Evolutionary conservation across 2,329 filamentous ascomycete species (phyloP), one percentile per base, ranked within the genome.

Genomic region (Fusarium sublunatum): DNA sequence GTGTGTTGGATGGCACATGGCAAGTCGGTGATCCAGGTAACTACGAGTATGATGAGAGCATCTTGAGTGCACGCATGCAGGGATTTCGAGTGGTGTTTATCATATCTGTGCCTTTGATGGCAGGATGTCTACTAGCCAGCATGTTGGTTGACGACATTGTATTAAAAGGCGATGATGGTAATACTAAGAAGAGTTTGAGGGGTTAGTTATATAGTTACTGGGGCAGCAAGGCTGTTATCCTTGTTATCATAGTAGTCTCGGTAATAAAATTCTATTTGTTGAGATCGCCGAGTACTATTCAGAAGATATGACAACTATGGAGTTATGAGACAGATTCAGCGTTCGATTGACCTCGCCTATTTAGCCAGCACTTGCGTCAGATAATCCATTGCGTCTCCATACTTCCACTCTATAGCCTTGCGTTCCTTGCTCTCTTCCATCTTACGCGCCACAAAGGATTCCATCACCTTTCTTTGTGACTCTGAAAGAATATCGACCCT

Each of bases 401-500:
- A 32, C 26, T 7, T 24, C 48, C 48, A 52, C 12, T 29, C 9
- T 2, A 24, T 31, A 7, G 31, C 44, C 32, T 44, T 12, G 5
- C 8, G 32, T 25, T 53, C 44, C 11, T 29, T 9, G 26, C 49
- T 51, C 12, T 65, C 46, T 39, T 53, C 15, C 58, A 64, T 54
- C 40, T 69, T 69, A 13, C 39, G 44, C 31, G 53, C 44, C 24
- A 74, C 70, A 48, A 73, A 68, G 0, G 15, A 13, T 7, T 73
- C 70, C 68, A 75, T 74, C 0, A 57, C 59, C 3, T 22, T 41
- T 31, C 35, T 47, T 40, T 74, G 60, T 25, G 63, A 25, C 7
- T 61, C 42, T 8, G 56, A 58, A 6, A 75, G 61, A 3, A 71
- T 48, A 24, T 69, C 36, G 1, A 71, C 22, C 38, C 70, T 73